phyloP scores from a whole-genome alignment of 179 eudicot species.

The Carnegiea gigantea region DNA sequence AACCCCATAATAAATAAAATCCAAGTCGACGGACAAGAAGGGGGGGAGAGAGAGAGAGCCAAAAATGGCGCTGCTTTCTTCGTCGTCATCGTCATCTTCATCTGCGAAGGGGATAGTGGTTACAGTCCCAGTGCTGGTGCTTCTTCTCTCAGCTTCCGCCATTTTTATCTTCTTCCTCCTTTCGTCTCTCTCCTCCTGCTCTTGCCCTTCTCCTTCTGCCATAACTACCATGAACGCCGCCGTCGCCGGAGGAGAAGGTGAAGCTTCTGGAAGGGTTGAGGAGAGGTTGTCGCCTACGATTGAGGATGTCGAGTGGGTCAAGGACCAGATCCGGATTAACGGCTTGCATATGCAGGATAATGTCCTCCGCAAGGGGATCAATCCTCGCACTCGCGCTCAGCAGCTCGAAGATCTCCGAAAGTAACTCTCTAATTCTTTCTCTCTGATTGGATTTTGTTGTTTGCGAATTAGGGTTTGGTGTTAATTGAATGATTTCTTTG shows the following conservation, averaged over 20 bases:
- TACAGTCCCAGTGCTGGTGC: conserved; percentile 57
- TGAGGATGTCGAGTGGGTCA: conserved; percentile 81
- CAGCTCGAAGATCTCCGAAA: conserved; percentile 79
- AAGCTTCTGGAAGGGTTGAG: conserved; percentile 2
- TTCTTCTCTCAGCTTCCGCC: conserved; percentile 49
- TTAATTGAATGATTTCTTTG: not conserved
- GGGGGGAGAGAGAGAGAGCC: not conserved
- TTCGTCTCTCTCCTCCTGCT: conserved; percentile 47
- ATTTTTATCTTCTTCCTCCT: conserved; percentile 61
- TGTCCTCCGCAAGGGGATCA: conserved; percentile 85
- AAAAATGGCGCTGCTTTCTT: conserved; percentile 30
- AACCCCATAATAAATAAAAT: not conserved
- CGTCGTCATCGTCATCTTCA: conserved; percentile 23
- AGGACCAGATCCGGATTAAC: conserved; percentile 63
- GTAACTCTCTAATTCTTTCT: conserved; percentile 30
- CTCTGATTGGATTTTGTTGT: conserved; percentile 1
- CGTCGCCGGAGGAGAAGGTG: not conserved
- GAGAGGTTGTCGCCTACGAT: conserved; percentile 48
- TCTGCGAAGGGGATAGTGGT: conserved; percentile 50
- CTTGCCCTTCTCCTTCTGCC: conserved; percentile 47
- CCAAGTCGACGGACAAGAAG: not conserved
- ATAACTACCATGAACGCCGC: not conserved
- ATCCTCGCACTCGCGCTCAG: conserved; percentile 86
- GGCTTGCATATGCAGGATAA: conserved; percentile 86
- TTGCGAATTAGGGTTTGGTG: not conserved